Percentiles rank a stretch among this genome's conserved stretches.
phyloP scores from a whole-genome alignment of 306 rosid genomes.

The Fagus sylvatica region DNA sequence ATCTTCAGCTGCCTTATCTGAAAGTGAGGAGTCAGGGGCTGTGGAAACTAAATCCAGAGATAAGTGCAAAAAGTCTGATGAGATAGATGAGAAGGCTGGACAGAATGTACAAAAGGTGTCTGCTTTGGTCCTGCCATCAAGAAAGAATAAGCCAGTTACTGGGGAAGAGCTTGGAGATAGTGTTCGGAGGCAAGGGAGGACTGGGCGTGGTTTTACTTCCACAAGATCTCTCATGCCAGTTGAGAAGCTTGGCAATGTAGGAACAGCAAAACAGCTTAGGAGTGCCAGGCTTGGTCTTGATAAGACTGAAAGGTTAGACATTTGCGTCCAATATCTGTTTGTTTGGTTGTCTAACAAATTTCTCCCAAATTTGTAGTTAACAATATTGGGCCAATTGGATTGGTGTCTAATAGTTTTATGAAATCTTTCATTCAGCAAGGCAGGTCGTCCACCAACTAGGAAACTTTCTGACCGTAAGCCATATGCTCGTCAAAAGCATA shows the following conservation, averaged over 20 bases:
- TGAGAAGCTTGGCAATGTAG: conserved; percentile 75
- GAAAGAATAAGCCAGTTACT: conserved; percentile 71
- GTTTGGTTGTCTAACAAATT: conserved; percentile 23
- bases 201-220: conserved; percentile 69
- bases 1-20: conserved; percentile 77
- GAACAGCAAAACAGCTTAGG: conserved; percentile 96
- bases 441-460: conserved; percentile 98
- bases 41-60: conserved; percentile 77
- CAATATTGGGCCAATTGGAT: conserved; percentile 21
- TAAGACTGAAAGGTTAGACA: conserved; percentile 74
- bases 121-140: conserved; percentile 53
- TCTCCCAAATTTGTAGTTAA: neutral
- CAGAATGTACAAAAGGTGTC: conserved; percentile 73
- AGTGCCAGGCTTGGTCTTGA: conserved; percentile 81
- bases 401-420: conserved; percentile 36
- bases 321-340: conserved; percentile 24
- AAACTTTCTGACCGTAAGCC: conserved; percentile 93
- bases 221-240: conserved; percentile 68
- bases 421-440: conserved; percentile 71
- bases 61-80: conserved; percentile 68
- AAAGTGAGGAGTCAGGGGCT: conserved; percentile 95
- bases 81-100: conserved; percentile 71
- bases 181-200: conserved; percentile 96
- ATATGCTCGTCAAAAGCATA: conserved; percentile 86
- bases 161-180: conserved; percentile 97